Evolutionary conservation across 73 alveolate genomes (phyloP), one percentile per base, ranked within the genome.

Genomic region (Tetrahymena malaccensis): DNA sequence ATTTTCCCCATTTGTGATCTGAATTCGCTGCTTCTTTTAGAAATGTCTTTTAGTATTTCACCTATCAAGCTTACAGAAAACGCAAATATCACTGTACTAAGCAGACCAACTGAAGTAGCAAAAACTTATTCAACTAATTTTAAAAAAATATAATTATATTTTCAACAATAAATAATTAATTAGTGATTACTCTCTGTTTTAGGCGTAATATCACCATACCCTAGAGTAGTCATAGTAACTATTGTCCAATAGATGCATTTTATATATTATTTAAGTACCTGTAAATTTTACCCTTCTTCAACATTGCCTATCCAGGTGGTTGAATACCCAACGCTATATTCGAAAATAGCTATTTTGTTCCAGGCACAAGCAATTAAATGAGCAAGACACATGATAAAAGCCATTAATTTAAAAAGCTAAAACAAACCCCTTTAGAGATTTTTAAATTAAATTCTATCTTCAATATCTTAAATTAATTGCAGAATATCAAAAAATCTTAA

Each of bases 351-450:
- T 25, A 95, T 43, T 33, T 85, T 70, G 44, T 95, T 94, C 97
- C 97, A 95, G 1, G 95, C 95, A 93, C 97, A 95, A 21, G 95
- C 58, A 50, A 94, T 85, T 93, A 95, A 85, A 50, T 95, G 97
- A 31, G 97, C 95, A 13, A 95, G 85, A 31, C 93, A 56, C 22
- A 95, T 50, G 1, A 95, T 70, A 35, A 95, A 95, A 37, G 93
- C 93, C 15, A 95, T 94, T 31, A 95, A 35, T 55, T 95, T 95
- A 43, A 85, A 94, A 33, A 95, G 89, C 43, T 95, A 94, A n/a
- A 95, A 43, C 21, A 85, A 85, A 25, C 95, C 97, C 34, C 94
- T 55, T 17, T 44, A 70, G 13, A 34, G 50, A 50, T 95, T 95
- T 89, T 95, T 95, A 15, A 94, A 83, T 85, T 95, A 85, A 34